Conservation (phyloP, 163 green algal genomes). For the Picocystis sp. region DNA sequence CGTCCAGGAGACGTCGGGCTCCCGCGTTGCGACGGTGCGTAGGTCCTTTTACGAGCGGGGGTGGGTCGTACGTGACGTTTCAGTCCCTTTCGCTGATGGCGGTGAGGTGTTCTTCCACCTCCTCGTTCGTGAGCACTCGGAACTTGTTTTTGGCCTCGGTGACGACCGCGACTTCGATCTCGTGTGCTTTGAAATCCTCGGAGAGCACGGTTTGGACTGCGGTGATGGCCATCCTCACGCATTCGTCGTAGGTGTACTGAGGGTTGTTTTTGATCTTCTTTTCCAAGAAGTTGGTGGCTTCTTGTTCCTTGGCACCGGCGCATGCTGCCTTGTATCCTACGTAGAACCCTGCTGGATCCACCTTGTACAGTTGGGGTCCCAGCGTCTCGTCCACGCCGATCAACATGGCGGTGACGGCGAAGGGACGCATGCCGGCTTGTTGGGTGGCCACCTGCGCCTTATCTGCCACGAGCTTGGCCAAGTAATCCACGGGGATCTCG, state of each 20-base stretch:
- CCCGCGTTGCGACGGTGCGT: no score
- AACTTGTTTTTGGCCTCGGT: conserved; percentile 26
- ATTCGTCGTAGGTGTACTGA: conserved; percentile 51
- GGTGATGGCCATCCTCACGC: conserved; percentile 69
- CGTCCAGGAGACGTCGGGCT: no score
- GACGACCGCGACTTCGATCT: conserved; percentile 60
- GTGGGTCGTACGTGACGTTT: conserved; percentile 1
- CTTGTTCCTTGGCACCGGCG: conserved; percentile 86
- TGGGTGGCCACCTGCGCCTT: conserved; percentile 96
- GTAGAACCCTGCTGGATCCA: conserved; percentile 93
- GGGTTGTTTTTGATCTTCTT: conserved; percentile 77
- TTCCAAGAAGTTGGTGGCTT: conserved; percentile 88
- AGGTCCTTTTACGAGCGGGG: no score
- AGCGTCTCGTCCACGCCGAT: conserved; percentile 85
- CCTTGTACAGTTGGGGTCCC: conserved; percentile 89
- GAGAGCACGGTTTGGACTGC: conserved; percentile 65
- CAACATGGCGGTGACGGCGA: conserved; percentile 81
- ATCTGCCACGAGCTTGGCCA: conserved; percentile 82
- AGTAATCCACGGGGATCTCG: conserved; percentile 82
- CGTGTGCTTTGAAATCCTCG: conserved; percentile 89
- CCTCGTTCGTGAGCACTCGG: conserved; percentile 42
- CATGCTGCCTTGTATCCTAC: conserved; percentile 89
- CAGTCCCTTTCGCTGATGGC: conserved; percentile 85
- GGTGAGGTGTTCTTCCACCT: conserved; percentile 81
- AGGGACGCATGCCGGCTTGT: conserved; percentile 66